Evolutionary conservation across 2,329 filamentous ascomycete species (phyloP).

Genomic region (Fusarium sp.): DNA sequence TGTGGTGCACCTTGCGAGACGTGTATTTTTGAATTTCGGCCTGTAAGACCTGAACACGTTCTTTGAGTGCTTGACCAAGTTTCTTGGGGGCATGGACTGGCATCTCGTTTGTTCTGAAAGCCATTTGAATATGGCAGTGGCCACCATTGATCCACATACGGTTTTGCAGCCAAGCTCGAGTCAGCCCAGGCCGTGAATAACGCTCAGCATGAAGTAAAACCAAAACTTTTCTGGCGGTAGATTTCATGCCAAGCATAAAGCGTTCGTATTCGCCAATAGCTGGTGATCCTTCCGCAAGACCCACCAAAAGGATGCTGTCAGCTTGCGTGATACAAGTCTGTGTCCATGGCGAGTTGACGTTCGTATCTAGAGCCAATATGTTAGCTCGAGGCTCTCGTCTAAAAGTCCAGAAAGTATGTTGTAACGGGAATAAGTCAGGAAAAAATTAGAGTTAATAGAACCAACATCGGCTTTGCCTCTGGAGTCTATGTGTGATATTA

Average conservation of each 20-base stretch:
- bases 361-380: conserved; percentile 74
- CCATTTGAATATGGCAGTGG: conserved; percentile 98
- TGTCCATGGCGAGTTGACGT: conserved; percentile 97
- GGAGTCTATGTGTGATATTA: conserved; percentile 52
- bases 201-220: conserved; percentile 90
- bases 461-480: conserved; percentile 65
- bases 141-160: conserved; percentile 98
- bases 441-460: conserved; percentile 73
- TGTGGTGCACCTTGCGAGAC: conserved; percentile 88
- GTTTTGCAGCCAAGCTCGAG: conserved; percentile 89
- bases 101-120: conserved; percentile 79
- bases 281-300: conserved; percentile 87
- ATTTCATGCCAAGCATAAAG: conserved; percentile 96
- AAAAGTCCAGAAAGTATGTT: conserved; percentile 1
- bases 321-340: conserved; percentile 97
- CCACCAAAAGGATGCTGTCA: conserved; percentile 93
- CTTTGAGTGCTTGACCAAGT: conserved; percentile 86
- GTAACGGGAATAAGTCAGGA: conserved; percentile 59
- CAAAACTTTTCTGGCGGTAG: conserved; percentile 91
- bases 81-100: conserved; percentile 80
- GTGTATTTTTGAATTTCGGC: conserved; percentile 99
- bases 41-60: conserved; percentile 92
- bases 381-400: conserved; percentile 41
- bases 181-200: conserved; percentile 85
- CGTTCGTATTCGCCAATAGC: conserved; percentile 96